A percentile compares a stretch with the other conserved stretches of the same genome.
These are phyloP conservation scores for Penicillium canescens DNA, from an alignment of 495 filamentous ascomycete genomes.

Conservation along the genomic window DNA sequence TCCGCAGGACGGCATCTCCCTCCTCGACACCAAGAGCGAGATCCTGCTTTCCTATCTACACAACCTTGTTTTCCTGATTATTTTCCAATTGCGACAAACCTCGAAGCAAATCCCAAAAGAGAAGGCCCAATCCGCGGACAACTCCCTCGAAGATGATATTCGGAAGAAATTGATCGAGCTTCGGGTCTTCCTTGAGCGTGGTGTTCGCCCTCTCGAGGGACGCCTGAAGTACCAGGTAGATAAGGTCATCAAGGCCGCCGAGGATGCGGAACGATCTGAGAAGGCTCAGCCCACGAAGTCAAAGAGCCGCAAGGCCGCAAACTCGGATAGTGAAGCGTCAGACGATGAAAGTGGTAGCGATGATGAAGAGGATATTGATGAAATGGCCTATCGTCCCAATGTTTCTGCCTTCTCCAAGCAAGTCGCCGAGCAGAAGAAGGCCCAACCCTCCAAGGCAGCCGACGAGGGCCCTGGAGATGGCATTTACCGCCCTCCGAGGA, in stretches of 20 bases:
- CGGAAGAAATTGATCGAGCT: slow-evolving; percentile 83
- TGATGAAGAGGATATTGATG: slow-evolving; percentile 52
- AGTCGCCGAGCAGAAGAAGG: slow-evolving; percentile 28
- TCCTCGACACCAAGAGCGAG: slow-evolving; percentile 93
- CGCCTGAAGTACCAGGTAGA: slow-evolving; percentile 86
- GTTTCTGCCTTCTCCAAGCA: slow-evolving; percentile 56
- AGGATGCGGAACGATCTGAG: slow-evolving; percentile 61
- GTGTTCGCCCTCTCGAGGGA: slow-evolving; percentile 83
- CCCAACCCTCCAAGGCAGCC: slow-evolving; percentile 21
- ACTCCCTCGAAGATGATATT: slow-evolving; percentile 55
- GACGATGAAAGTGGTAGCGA: slow-evolving; percentile 30
- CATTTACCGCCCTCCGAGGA: slow-evolving; percentile 82
- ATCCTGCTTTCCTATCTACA: slow-evolving; percentile 94
- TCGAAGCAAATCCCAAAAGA: slow-evolving; percentile 26
- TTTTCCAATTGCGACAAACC: slow-evolving; percentile 72
- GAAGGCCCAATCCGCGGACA: slow-evolving; percentile 23
- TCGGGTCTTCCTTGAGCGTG: slow-evolving; percentile 85
- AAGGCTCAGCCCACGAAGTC: slow-evolving; percentile 23
- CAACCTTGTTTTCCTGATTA: slow-evolving; percentile 84
- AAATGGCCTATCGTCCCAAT: slow-evolving; percentile 69
- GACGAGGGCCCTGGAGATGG: slow-evolving; percentile 44
- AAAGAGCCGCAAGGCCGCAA: slow-evolving; percentile 24
- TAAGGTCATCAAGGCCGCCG: slow-evolving; percentile 83
- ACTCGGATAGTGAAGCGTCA: slow-evolving; percentile 24
- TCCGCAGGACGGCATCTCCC: slow-evolving; percentile 83